Base-by-base conservation (phyloP, 176 grass and related monocot genomes). In the Miscanthus lutarioriparius region DNA sequence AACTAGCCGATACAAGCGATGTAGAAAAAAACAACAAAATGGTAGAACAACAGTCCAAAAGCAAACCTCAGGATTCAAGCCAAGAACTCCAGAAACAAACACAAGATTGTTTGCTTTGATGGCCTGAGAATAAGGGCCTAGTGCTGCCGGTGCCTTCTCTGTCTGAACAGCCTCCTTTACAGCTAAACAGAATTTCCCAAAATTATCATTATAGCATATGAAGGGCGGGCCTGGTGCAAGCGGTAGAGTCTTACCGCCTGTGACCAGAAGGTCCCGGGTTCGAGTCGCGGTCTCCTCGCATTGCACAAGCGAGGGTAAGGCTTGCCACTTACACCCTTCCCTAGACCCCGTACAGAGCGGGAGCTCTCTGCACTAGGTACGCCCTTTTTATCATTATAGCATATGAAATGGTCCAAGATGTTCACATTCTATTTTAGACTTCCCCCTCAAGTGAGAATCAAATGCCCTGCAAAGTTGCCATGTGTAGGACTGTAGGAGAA, bases 31-130 rank as follows among this genome's bases (percentile, higher is more conserved):
- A 8, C 54, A 58, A 19, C 79, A 84, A 13, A 49, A 84, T 20
- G 22, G 67, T 41, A 13, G 12, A 84, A 66, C 22, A 72, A 68
- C 41, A 54, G 2, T 48, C 8, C 49, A 80, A 68, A 39, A 66
- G 27, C 51, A 83, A 86, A 99, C 96, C 96, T 94, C 93, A 68
- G 96, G 96, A 84, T 94, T 88, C 59, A 99, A 89, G 62, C 96
- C 96, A 66, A 99, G 87, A 79, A 92, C 87, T 53, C 96, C 93
- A 86, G 93, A 99, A 76, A 99, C 83, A 72, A 99, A 99, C 47
- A 99, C 89, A 79, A 99, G 88, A 84, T 99, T 96, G 69, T 99
- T 99, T 65, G 90, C 88, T 89, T 96, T 96, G 81, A 96, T 94
- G 67, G 96, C 96, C 72, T 99, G 96, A 36, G 96, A 99, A 87